Evolutionary conservation across 768 basidiomycete species (phyloP), one percentile per base, ranked within the genome.

Genomic region (Myochromella boudieri): DNA sequence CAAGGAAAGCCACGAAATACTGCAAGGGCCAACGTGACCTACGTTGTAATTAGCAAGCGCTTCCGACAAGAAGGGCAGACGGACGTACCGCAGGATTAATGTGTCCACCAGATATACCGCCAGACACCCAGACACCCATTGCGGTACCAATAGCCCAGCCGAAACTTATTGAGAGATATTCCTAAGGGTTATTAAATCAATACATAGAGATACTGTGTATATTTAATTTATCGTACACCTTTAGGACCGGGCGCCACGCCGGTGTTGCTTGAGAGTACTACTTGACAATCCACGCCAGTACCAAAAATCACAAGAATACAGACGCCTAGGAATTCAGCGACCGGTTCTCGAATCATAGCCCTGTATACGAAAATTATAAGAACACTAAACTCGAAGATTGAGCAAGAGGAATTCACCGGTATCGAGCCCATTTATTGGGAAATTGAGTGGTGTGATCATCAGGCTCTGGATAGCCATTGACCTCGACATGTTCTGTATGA

Each of bases 1-100:
- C 86, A 86, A 0, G 90, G 87, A 64, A 92, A 91, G 37, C 74
- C 75, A 52, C 89, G 80, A 62, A 82, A 81, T 2, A 78, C 69
- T 3, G 85, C 86, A 36, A 90, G 58, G 11, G 81, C 74, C 40
- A 92, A 64, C 14, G 90, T 92, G 20, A 91, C 74, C 83, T 85
- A 36, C 20, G 37, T 18, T 24, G 14, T 4, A 17, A 17, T 51
- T 10, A 42, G 14, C 12, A 45, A 48, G 4, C 46, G 46, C n/a
- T n/a, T n/a, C 24, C 27, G n/a, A 33, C 24, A 43, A 18, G 24
- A 11, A 33, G 38, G 25, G 37, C 26, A 15, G 15, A 37, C 27
- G 27, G 28, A 65, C 73, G 14, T 62, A 82, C 85, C 25, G 83
- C 82, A 27, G 85, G 85, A 57, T 88, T 88, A 51, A 87, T 77